Percentiles rank a stretch among this genome's conserved stretches.
Evolutionary conservation across 2,329 filamentous ascomycete genomes (phyloP).

Genomic region (Penicillium sp.): DNA sequence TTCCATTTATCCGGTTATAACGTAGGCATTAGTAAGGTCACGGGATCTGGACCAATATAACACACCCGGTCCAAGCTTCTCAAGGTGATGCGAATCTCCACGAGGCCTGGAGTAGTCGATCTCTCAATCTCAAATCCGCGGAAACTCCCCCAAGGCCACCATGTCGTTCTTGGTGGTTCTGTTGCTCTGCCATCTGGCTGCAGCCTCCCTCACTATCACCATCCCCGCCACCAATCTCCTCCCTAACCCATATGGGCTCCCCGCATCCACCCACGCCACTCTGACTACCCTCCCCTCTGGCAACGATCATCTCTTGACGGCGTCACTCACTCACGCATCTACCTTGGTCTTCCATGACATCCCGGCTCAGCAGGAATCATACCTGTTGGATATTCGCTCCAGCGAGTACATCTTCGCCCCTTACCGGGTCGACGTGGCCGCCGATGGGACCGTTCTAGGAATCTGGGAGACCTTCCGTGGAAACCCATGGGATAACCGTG

Average conservation of each 20-base stretch:
- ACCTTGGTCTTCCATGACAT: constrained; percentile 74
- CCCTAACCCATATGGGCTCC: constrained; percentile 44
- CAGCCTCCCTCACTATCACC: constrained; percentile 37
- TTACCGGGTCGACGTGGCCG: constrained; percentile 68
- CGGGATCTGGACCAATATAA: background rate
- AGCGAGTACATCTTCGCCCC: constrained; percentile 72
- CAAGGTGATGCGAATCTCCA: background rate
- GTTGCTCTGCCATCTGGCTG: constrained; percentile 15
- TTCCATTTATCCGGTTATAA: background rate
- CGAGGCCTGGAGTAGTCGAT: background rate
- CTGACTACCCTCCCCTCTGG: constrained; percentile 44
- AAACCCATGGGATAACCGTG: constrained; percentile 87
- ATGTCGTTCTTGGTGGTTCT: constrained; percentile 22
- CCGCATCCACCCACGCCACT: constrained; percentile 54
- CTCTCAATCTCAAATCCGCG: background rate
- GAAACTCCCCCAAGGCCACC: background rate
- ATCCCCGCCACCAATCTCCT: constrained; percentile 46
- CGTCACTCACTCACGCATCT: constrained; percentile 67
- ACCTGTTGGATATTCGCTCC: constrained; percentile 79
- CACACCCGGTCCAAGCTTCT: background rate
- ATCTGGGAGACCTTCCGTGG: constrained; percentile 86
- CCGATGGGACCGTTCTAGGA: constrained; percentile 53
- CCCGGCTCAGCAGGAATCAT: constrained; percentile 51
- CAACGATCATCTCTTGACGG: constrained; percentile 55
- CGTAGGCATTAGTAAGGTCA: background rate